Evolutionary conservation across 306 rosid genomes (phyloP), one percentile per base, ranked within the genome.

Genomic region (Rubus parviflorus): DNA sequence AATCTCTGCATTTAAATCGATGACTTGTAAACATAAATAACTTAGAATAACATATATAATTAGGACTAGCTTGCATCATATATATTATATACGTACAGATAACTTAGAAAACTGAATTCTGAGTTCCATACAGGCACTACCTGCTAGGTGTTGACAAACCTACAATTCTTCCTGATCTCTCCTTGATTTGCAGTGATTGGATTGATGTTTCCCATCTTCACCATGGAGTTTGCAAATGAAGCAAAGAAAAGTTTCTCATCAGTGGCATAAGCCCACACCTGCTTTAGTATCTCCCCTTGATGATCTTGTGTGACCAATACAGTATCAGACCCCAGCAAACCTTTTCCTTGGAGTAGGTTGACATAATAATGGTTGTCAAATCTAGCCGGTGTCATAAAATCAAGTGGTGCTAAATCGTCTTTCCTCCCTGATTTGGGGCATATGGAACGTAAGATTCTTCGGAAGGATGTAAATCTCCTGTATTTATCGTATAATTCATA

Each of bases 201-300:
- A 73, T 90, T 87, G 74, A 94, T 94, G 58, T 81, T 92, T 25
- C 97, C 97, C 98, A 94, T 94, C 85, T 90, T 94, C 66, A 92
- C 68, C 64, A 94, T 81, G 11, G 98, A 94, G 9, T 81, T 83
- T 5, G 83, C 90, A 83, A 88, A 94, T 14, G 97, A 88, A 45
- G 51, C 83, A 76, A 92, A 94, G 85, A 92, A 94, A 68, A 71
- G 83, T 13, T 87, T 35, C 69, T 88, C 80, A 40, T 92, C 83
- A 11, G 94, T 84, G 22, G 98, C 98, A 80, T 80, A 94, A 41
- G 79, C 83, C 95, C 87, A 87, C 62, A 88, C 97, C 75, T 54
- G 79, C 66, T 82, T 14, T 48, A n/a, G 77, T 11, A 94, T 86
- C 35, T 64, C 71, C 42, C 93, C 93, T 53, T 87, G 87, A 3